Evolutionary conservation across 495 filamentous ascomycete genomes (phyloP), one percentile per base, ranked within the genome.

Genomic region (Chaetomium cochliodes): DNA sequence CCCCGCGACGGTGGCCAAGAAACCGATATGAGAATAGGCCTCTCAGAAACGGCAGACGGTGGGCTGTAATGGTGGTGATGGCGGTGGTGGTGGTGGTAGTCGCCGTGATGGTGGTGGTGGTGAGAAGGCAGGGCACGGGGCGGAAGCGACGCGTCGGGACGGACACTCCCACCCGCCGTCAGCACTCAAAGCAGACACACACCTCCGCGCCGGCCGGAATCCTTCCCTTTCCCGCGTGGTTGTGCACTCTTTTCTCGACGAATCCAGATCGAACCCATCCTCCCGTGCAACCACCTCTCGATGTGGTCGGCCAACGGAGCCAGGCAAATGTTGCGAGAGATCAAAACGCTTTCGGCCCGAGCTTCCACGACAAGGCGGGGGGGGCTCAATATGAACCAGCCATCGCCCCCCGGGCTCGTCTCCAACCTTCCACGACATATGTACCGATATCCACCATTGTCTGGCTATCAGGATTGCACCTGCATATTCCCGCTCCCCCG

Each of bases 251-350:
- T 13, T 30, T 13, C 55, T 39, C 46, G 46, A n/a, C n/a, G 33
- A 22, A 4, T 54, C 52, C 57, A 46, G 52, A 51, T 55, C 47
- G 58, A 53, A 64, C 37, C 55, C 46, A 64, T 64, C 62, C 62
- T 59, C 44, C 33, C 46, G 22, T 42, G 55, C 33, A 42, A 52
- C 55, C 20, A 13, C n/a, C 44, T 44, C 55, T 20, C 9, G 18
- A 11, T 11, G n/a, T 11, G 9, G n/a, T 20, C 8, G 8, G n/a
- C n/a, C 20, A 50, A 23, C 8, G 20, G 46, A 20, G 41, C 11
- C 5, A 2, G 0, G 50, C 39, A 8, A 7, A 53, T 1, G 15
- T 9, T 20, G 16, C 22, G 11, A 23, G n/a, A 26, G 3, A 52
- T 22, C 7, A 7, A 30, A 6, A 7, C 5, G 22, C 18, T 46